A percentile compares a stretch with the other conserved stretches of the same genome.
Conservation (phyloP, 768 basidiomycete species). For the Tricholoma furcatifolium region DNA sequence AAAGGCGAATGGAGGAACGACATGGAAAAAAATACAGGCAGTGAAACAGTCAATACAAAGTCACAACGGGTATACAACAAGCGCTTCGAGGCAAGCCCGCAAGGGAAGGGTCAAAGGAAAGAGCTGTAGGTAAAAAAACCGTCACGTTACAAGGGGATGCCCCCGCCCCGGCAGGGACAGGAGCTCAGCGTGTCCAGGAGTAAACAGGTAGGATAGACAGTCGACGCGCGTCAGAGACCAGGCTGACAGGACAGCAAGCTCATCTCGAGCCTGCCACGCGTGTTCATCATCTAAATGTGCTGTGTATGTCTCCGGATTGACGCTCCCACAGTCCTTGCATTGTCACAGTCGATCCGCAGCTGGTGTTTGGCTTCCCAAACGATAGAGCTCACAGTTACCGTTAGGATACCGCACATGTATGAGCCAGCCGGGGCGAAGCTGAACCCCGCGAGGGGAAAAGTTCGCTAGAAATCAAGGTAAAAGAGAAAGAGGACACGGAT, state of each 20-base stretch:
- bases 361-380: conserved; percentile 19
- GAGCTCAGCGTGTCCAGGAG: conserved; percentile 47
- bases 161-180: conserved; percentile 32
- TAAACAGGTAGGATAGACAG: conserved; percentile 47
- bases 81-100: conserved; percentile 40
- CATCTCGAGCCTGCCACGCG: conserved; percentile 35
- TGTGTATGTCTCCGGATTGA: conserved; percentile 40
- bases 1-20: conserved; percentile 11
- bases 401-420: conserved; percentile 21
- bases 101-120: conserved; percentile 19
- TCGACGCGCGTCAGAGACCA: conserved; percentile 35
- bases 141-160: conserved; percentile 30
- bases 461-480: conserved; percentile 18
- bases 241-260: conserved; percentile 18
- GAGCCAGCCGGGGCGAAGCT: conserved; percentile 17
- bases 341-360: conserved; percentile 11
- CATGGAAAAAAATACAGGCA: conserved; percentile 31
- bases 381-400: conserved; percentile 16
- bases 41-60: conserved; percentile 46
- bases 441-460: conserved; percentile 14
- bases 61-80: conserved; percentile 38
- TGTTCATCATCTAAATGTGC: conserved; percentile 31
- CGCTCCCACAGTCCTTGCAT: conserved; percentile 21
- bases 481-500: conserved; percentile 19
- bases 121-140: conserved; percentile 14